A percentile compares a stretch with the other conserved stretches of the same genome.
phyloP scores from a whole-genome alignment of 257 asterid genomes.

The Solanum etuberosum region DNA sequence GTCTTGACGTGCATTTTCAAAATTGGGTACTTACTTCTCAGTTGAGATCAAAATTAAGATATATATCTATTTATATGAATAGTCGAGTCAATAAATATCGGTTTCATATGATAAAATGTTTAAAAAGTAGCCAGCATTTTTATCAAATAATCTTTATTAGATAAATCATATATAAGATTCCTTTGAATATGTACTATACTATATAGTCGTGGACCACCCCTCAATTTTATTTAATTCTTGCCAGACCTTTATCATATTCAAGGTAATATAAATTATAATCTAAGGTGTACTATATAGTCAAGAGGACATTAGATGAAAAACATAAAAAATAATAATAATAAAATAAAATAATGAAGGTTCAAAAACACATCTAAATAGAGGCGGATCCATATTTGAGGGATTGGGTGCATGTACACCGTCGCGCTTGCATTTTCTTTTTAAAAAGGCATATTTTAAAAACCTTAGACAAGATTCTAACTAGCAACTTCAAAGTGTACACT shows the following conservation, averaged over 20 bases:
- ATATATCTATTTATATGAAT: not conserved
- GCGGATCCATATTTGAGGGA: no score
- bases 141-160: not conserved
- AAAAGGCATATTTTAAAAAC: no score
- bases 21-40: not conserved
- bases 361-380: no score
- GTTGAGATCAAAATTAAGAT: not conserved
- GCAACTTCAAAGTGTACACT: not conserved
- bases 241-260: not conserved
- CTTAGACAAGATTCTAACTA: no score
- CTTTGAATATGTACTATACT: not conserved
- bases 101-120: not conserved
- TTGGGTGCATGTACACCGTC: no score
- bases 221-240: not conserved
- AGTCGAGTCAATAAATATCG: not conserved
- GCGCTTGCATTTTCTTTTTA: no score
- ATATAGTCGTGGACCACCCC: not conserved
- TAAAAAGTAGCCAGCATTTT: not conserved
- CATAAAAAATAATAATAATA: no score
- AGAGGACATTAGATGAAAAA: no score
- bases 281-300: not conserved
- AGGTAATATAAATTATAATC: not conserved
- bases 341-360: no score
- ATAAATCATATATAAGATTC: not conserved
- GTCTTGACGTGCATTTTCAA: not conserved